phyloP scores from a whole-genome alignment of 2,329 filamentous ascomycete species.

The Coniochaeta sp. region DNA sequence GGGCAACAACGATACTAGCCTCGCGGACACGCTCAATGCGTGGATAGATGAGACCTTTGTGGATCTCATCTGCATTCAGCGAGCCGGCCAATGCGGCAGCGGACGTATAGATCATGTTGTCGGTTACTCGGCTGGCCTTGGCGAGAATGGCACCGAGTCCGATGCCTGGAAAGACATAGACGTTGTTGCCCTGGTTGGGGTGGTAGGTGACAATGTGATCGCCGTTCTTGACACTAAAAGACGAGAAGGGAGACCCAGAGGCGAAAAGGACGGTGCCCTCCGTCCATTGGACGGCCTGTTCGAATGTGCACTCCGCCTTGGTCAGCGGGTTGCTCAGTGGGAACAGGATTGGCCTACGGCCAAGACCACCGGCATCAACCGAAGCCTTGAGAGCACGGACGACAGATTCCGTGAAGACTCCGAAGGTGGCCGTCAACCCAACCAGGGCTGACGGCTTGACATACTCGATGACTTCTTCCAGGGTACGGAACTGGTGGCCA shows the following conservation, averaged over 20 bases:
- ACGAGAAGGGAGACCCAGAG: conserved; percentile 85
- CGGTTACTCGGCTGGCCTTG: conserved; percentile 79
- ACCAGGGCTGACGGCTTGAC: conserved; percentile 93
- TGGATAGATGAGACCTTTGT: conserved; percentile 82
- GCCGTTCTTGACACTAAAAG: conserved; percentile 56
- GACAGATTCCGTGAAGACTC: conserved; percentile 85
- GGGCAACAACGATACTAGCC: conserved; percentile 76
- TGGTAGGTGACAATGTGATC: conserved; percentile 59
- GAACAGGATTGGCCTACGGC: conserved; percentile 85
- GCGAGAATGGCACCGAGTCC: conserved; percentile 88
- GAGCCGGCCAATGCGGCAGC: conserved; percentile 73
- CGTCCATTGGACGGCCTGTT: conserved; percentile 85
- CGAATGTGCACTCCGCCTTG: conserved; percentile 97
- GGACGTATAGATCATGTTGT: conserved; percentile 95
- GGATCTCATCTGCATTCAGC: conserved; percentile 73
- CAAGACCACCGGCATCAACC: conserved; percentile 55
- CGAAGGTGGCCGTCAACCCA: conserved; percentile 88
- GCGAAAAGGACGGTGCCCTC: conserved; percentile 90
- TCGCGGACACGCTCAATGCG: conserved; percentile 86
- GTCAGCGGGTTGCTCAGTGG: conserved; percentile 91
- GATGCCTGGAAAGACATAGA: conserved; percentile 95
- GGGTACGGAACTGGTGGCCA: conserved; percentile 64
- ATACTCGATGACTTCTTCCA: conserved; percentile 88
- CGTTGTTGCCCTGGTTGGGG: conserved; percentile 77
- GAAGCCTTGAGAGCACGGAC: conserved; percentile 62